These are phyloP conservation scores for Talaromyces stipitatus DNA, from an alignment of 495 filamentous ascomycete genomes.

Conservation along the genomic window DNA sequence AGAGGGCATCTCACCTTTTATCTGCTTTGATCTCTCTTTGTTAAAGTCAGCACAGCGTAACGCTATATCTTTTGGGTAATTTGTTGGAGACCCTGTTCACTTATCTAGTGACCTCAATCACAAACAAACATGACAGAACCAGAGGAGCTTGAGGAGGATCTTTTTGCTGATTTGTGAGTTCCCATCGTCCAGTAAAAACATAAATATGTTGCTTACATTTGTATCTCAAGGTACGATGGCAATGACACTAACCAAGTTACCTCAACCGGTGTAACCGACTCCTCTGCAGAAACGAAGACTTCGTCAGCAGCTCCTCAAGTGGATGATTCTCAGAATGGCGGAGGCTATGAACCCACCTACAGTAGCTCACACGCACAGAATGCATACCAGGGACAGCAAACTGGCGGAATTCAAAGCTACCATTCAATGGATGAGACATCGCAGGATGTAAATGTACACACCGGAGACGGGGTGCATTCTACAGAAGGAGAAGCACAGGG, in stretches of 20 bases:
- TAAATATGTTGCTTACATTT: conserved; percentile 2
- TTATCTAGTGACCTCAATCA: background rate
- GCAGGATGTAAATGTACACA: background rate
- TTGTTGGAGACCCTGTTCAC: background rate
- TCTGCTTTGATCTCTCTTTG: background rate
- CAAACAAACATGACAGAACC: conserved; percentile 63
- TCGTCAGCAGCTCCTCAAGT: conserved; percentile 16
- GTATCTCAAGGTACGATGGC: conserved; percentile 68
- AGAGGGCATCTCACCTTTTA: background rate
- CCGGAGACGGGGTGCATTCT: background rate
- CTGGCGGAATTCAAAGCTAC: conserved; percentile 25
- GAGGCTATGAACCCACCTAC: conserved; percentile 19
- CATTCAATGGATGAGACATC: conserved; percentile 29
- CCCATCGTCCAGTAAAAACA: background rate
- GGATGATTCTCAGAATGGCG: conserved; percentile 14
- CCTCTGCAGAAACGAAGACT: conserved; percentile 17
- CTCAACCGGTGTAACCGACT: conserved; percentile 24
- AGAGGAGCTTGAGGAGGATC: conserved; percentile 92
- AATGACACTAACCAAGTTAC: conserved; percentile 53
- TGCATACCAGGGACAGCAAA: conserved; percentile 27
- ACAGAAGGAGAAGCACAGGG: conserved; percentile 32
- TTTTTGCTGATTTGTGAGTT: conserved; percentile 93
- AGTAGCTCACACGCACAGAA: conserved; percentile 35
- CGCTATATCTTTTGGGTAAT: too few species aligned
- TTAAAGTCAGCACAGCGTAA: background rate